Evolutionary conservation across 805 yeast species (phyloP).

Genomic region (Lipomyces japonicus): DNA sequence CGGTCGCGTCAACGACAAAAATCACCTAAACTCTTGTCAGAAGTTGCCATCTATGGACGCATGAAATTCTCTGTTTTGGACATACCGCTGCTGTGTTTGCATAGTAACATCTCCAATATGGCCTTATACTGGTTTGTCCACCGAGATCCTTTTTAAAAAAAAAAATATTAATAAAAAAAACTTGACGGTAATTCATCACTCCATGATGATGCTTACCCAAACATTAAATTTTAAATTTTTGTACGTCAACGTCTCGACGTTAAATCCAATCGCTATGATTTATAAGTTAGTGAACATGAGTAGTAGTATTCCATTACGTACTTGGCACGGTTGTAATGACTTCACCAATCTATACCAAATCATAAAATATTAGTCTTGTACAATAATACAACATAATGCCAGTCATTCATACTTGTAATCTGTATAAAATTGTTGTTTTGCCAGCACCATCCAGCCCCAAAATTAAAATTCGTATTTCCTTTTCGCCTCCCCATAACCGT

Average conservation of each 20-base stretch:
- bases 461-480: conserved; percentile 70
- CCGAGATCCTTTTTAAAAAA: conserved; percentile 59
- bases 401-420: conserved; percentile 57
- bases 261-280: conserved; percentile 45
- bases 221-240: conserved; percentile 79
- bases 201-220: conserved; percentile 44
- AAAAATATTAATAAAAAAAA: no score
- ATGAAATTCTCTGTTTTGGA: background rate
- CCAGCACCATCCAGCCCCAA: conserved; percentile 92
- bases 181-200: background rate
- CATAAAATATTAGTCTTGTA: background rate
- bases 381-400: conserved; percentile 46
- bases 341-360: conserved; percentile 55
- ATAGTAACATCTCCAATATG: conserved; percentile 92
- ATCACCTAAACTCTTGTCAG: conserved; percentile 39
- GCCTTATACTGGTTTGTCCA: conserved; percentile 88
- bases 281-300: background rate
- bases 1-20: conserved; percentile 84
- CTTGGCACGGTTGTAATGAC: conserved; percentile 83
- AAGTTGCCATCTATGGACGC: background rate
- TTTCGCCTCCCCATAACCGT: conserved; percentile 81
- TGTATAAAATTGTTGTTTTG: conserved; percentile 87
- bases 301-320: conserved; percentile 4
- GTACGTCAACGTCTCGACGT: conserved; percentile 80
- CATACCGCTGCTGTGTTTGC: conserved; percentile 82